Percentiles rank a stretch among this genome's conserved stretches.
Evolutionary conservation across 1,284 basidiomycete species (phyloP).

Genomic region (Pseudozyma hubeiensis): DNA sequence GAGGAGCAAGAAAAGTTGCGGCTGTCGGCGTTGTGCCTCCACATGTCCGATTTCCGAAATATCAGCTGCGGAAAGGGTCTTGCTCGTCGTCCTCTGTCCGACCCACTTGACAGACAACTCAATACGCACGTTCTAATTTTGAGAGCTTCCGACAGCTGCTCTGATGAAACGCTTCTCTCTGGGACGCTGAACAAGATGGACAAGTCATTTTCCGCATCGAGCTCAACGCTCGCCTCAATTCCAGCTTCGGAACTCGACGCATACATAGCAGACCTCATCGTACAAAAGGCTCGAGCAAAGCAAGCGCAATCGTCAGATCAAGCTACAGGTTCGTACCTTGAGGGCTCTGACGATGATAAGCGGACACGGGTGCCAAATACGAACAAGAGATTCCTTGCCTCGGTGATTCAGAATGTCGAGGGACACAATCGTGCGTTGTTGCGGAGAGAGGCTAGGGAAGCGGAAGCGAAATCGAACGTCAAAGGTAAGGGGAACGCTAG

Average conservation of each 20-base stretch:
- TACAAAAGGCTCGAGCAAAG: slow-evolving; percentile 23
- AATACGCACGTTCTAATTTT: too few species aligned
- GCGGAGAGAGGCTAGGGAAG: slow-evolving; percentile 27
- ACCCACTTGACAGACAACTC: too few species aligned
- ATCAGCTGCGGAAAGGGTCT: too few species aligned
- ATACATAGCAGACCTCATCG: slow-evolving; percentile 45
- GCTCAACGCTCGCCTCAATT: slow-evolving; percentile 8
- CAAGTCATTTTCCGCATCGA: neutral
- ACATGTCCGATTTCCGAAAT: slow-evolving; percentile 18
- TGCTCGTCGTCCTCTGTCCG: too few species aligned
- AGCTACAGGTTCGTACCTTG: slow-evolving; percentile 9
- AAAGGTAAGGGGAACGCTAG: neutral
- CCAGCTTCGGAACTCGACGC: slow-evolving; percentile 40
- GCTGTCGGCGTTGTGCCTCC: slow-evolving; percentile 1
- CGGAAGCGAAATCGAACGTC: neutral
- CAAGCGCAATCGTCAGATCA: neutral
- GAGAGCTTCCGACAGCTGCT: too few species aligned
- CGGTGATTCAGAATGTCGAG: slow-evolving; percentile 53
- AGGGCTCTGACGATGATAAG: slow-evolving; percentile 1
- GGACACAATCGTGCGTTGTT: slow-evolving; percentile 53
- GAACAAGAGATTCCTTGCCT: slow-evolving; percentile 57
- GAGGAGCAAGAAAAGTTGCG: neutral
- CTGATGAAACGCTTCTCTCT: neutral
- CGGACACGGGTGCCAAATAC: slow-evolving; percentile 25
- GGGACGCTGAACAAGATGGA: neutral